A percentile compares a stretch with the other conserved stretches of the same genome.
Conservation (phyloP, 345 rosid genomes). For the Citrus trifoliata region DNA sequence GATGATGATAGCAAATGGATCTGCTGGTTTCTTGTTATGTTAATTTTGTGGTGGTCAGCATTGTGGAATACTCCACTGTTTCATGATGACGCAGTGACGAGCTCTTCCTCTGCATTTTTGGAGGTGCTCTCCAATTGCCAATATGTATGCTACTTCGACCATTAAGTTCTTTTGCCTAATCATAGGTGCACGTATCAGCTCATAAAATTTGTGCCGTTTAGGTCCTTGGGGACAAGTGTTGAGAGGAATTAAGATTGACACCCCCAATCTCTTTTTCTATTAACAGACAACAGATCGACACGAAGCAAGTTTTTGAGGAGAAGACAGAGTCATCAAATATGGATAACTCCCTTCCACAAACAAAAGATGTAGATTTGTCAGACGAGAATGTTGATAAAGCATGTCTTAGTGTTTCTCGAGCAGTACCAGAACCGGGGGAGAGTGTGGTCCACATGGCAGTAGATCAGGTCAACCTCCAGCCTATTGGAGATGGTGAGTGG, state of each 20-base stretch:
- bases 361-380: constrained; percentile 63
- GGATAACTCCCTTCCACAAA: constrained; percentile 41
- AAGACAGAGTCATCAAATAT: constrained; percentile 51
- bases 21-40: background rate
- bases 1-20: background rate
- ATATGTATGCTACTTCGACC: background rate
- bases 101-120: background rate
- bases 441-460: constrained; percentile 58
- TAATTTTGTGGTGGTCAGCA: background rate
- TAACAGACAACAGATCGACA: constrained; percentile 74
- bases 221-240: background rate
- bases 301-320: constrained; percentile 79
- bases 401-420: constrained; percentile 70
- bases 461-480: constrained; percentile 52
- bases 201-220: background rate
- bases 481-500: constrained; percentile 73
- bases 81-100: background rate
- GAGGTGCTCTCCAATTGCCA: background rate
- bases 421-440: constrained; percentile 45
- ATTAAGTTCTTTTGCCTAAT: background rate
- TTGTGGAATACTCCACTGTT: background rate
- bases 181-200: background rate
- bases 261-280: background rate
- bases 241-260: background rate
- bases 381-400: constrained; percentile 87